These are phyloP conservation scores for Exophiala sp. DNA, from an alignment of 2,329 filamentous ascomycete genomes.

Conservation along the genomic window DNA sequence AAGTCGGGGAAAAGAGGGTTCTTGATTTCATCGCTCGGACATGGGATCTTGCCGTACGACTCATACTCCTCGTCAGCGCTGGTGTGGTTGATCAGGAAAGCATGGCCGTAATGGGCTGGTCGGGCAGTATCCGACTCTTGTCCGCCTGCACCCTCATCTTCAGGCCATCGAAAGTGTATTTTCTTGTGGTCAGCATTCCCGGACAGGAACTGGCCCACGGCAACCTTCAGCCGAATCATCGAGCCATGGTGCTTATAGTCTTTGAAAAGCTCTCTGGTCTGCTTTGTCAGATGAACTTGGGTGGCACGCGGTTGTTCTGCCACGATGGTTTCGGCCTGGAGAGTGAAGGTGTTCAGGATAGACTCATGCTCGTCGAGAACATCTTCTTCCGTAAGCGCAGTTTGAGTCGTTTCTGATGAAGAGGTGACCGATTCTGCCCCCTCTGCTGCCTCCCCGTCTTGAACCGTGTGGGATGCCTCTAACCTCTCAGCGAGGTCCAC, in stretches of 20 bases:
- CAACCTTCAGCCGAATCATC: slow-evolving; percentile 18
- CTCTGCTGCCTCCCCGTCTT: neutral
- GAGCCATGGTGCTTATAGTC: slow-evolving; percentile 24
- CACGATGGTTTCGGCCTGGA: slow-evolving; percentile 22
- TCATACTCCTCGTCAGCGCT: slow-evolving; percentile 13
- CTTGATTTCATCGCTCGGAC: neutral
- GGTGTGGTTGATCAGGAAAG: slow-evolving; percentile 17
- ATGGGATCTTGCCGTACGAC: neutral
- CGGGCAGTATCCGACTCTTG: neutral
- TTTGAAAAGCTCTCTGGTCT: slow-evolving; percentile 21
- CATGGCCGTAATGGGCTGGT: slow-evolving; percentile 16
- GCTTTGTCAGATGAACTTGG: slow-evolving; percentile 13
- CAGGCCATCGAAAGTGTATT: slow-evolving; percentile 5
- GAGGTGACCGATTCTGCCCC: neutral
- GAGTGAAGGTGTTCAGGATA: slow-evolving; percentile 13
- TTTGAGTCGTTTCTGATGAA: neutral
- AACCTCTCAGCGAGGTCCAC: neutral
- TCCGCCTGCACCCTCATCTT: neutral
- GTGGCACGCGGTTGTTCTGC: slow-evolving; percentile 20
- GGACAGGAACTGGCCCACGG: slow-evolving; percentile 19
- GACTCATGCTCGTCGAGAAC: slow-evolving; percentile 12
- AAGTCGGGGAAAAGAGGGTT: neutral
- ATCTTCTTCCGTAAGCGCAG: neutral
- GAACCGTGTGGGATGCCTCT: neutral
- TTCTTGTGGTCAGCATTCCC: slow-evolving; percentile 10